Percentiles rank a stretch among this genome's conserved stretches.
Conservation (phyloP, 2,329 filamentous ascomycete species). For the Aotearoamyces nothofagi region DNA sequence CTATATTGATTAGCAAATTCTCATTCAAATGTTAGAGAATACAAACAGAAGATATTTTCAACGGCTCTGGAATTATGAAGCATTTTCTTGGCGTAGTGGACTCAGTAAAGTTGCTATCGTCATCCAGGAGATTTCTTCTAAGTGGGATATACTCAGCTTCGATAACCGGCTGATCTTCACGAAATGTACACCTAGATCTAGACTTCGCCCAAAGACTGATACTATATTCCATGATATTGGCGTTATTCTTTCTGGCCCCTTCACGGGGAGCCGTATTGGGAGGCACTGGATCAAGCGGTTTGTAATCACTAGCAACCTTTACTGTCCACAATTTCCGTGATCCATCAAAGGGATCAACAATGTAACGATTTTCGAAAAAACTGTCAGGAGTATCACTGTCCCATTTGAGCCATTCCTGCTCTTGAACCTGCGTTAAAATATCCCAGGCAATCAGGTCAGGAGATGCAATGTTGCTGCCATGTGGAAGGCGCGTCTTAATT, state of each 20-base stretch:
- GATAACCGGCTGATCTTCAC: slow-evolving; percentile 65
- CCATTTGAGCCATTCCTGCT: slow-evolving; percentile 19
- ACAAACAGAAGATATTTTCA: slow-evolving; percentile 63
- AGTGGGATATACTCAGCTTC: slow-evolving; percentile 58
- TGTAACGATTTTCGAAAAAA: slow-evolving; percentile 36
- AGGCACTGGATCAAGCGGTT: slow-evolving; percentile 51
- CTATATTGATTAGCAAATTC: slow-evolving; percentile 22
- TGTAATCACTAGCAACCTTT: slow-evolving; percentile 39
- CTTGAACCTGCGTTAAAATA: slow-evolving; percentile 26
- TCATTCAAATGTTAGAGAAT: neutral
- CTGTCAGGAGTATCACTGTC: slow-evolving; percentile 26
- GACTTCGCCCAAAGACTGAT: slow-evolving; percentile 57
- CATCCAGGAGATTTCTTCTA: slow-evolving; percentile 73
- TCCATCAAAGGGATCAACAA: slow-evolving; percentile 44
- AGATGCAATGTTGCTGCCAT: slow-evolving; percentile 5
- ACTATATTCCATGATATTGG: slow-evolving; percentile 70
- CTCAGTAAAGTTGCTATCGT: slow-evolving; percentile 37
- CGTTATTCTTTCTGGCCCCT: slow-evolving; percentile 24
- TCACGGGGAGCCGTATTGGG: slow-evolving; percentile 31
- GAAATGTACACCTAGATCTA: slow-evolving; percentile 34
- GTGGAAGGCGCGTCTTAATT: slow-evolving; percentile 11
- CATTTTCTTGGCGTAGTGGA: slow-evolving; percentile 31
- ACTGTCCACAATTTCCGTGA: slow-evolving; percentile 43
- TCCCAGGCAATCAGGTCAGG: slow-evolving; percentile 43
- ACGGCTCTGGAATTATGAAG: slow-evolving; percentile 61